Evolutionary conservation across 306 rosid species (phyloP), one percentile per base, ranked within the genome.

Genomic region (Citrullus colocynthis): DNA sequence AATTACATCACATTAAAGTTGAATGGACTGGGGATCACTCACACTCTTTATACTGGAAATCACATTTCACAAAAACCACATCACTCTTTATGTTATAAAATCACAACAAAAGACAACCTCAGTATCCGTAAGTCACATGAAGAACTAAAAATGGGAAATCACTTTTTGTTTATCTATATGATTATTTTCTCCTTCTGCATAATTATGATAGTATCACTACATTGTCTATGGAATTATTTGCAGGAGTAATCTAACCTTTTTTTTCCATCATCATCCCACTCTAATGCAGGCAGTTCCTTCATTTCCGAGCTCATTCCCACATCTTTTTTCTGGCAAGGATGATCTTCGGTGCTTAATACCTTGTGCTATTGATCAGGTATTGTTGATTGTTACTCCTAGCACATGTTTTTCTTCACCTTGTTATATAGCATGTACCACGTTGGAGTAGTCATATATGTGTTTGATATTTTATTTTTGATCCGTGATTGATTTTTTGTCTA

Each of bases 291-390:
- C 98, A 5, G 99, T 81, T 75, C 98, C 99, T 52, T 92, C 98
- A 79, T 96, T 96, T 88, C 98, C 99, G 21, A 96, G 91, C 82
- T 96, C 99, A 58, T 96, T 96, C 83, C 98, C 99, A 75, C 98
- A 92, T 84, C 86, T 96, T 69, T 96, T 96, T 82, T 37, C 89
- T 77, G 98, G 93, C 74, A 84, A 84, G 81, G 90, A 91, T 48
- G 84, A 91, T 80, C 89, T 86, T 37, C 89, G 93, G n/a, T 96
- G 99, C 85, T 84, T 96, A 74, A 88, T 96, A 83, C 99, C 99
- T 79, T 96, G 99, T 66, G 97, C 99, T 4, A 89, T 96, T 75
- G 98, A 96, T 83, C 99, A 96, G 98, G 99, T 96, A 80, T 74
- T 54, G 16, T 21, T 74, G 28, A 48, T 54, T 54, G 52, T 32